Percentiles rank a stretch among this genome's conserved stretches.
Evolutionary conservation across 441 rosid genomes (phyloP).

Genomic region (Pelargonium cotyledonis): DNA sequence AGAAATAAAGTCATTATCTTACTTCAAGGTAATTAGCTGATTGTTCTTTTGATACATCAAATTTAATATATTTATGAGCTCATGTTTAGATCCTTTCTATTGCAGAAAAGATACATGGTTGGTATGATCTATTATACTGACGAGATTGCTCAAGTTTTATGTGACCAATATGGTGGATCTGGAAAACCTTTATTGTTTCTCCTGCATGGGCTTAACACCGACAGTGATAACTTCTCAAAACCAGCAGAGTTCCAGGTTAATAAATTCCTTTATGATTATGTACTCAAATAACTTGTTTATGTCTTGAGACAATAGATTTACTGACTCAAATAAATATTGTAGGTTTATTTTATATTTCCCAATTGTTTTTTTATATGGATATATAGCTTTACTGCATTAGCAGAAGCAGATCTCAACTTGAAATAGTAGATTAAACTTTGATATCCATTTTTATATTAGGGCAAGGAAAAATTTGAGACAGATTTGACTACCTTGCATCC

Average conservation of each 20-base stretch:
- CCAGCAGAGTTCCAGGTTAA: conserved; percentile 78
- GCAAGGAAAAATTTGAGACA: conserved; percentile 55
- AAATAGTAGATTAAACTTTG: not conserved
- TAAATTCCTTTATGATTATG: not conserved
- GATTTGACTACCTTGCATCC: conserved; percentile 74
- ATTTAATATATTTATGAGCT: conserved; percentile 4
- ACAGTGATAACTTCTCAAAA: conserved; percentile 69
- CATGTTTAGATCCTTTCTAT: conserved; percentile 16
- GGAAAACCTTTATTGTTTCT: conserved; percentile 65
- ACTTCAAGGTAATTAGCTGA: conserved; percentile 49
- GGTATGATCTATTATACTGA: conserved; percentile 56
- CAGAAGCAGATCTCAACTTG: not conserved
- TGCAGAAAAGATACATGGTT: conserved; percentile 73
- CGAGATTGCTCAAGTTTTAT: conserved; percentile 54
- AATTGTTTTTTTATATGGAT: no score
- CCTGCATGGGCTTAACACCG: conserved; percentile 79
- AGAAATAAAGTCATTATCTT: conserved; percentile 57
- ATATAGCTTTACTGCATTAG: no score
- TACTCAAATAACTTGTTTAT: no score
- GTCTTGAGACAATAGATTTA: no score
- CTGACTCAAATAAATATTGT: no score
- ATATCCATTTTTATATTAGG: conserved; percentile 34
- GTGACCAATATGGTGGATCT: conserved; percentile 41
- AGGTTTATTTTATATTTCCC: no score
- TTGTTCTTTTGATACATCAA: conserved; percentile 7